phyloP scores from a whole-genome alignment of 345 rosid species.

The Theobroma cacao region DNA sequence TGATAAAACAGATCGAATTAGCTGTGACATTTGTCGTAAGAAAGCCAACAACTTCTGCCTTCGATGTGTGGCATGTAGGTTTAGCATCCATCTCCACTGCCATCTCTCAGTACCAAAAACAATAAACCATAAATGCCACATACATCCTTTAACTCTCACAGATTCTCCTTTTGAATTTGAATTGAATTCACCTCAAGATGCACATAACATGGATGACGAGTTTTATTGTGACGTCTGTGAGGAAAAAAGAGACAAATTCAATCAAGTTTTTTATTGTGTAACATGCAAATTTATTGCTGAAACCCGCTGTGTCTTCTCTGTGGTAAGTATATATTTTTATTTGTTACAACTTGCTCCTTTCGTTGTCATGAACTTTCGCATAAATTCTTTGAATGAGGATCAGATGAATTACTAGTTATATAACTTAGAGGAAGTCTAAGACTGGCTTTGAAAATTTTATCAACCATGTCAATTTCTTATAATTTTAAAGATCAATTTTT shows the following conservation, averaged over 20 bases:
- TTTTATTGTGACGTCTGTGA: constrained; percentile 18
- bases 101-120: constrained; percentile 4
- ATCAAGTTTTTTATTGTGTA: neutral
- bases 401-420: too few species aligned
- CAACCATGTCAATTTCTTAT: neutral
- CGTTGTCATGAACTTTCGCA: too few species aligned
- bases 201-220: neutral
- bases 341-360: too few species aligned
- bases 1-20: neutral
- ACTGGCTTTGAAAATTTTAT: too few species aligned
- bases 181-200: neutral
- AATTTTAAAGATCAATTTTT: neutral
- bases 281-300: neutral
- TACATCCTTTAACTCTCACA: constrained; percentile 2
- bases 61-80: neutral
- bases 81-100: constrained; percentile 6
- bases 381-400: too few species aligned
- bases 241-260: neutral
- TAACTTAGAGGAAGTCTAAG: too few species aligned
- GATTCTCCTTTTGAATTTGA: neutral
- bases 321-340: constrained; percentile 3
- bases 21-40: neutral
- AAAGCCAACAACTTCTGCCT: neutral
- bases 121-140: neutral
- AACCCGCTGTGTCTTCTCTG: neutral